Evolutionary conservation across 148 eudicot genomes (phyloP).

Genomic region (Camellia sinensis): DNA sequence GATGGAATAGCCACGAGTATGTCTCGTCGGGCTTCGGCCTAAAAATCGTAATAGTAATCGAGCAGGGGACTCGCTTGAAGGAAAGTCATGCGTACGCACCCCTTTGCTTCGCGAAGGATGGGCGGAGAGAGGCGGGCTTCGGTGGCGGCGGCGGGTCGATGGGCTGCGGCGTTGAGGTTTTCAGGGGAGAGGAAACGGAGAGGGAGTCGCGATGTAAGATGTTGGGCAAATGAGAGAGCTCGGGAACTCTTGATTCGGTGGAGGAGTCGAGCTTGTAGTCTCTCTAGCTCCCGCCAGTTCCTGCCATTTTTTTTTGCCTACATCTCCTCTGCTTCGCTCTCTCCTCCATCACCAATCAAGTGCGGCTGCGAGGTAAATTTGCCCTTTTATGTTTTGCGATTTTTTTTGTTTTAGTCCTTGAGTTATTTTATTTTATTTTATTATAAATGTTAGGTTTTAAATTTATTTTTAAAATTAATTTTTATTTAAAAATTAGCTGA

Average conservation of each 20-base stretch:
- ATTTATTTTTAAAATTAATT: too few species aligned
- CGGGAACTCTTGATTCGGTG: conserved; percentile 52
- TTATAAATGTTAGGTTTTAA: too few species aligned
- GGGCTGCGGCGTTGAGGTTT: conserved; percentile 14
- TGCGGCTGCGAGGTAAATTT: too few species aligned
- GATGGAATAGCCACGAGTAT: conserved; percentile 66
- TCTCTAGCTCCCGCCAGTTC: conserved; percentile 53
- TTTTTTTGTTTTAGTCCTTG: too few species aligned
- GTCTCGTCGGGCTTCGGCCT: conserved; percentile 66
- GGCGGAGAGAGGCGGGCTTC: conserved; percentile 67
- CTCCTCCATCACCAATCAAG: not conserved
- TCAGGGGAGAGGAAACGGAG: conserved; percentile 26
- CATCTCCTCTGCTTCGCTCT: not conserved
- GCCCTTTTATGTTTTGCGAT: too few species aligned
- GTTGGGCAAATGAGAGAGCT: conserved; percentile 31
- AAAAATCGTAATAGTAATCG: conserved; percentile 77
- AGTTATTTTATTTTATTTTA: too few species aligned
- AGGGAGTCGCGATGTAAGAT: conserved; percentile 26
- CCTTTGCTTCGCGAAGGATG: conserved; percentile 51
- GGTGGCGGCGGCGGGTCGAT: conserved; percentile 36
- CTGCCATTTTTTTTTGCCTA: conserved; percentile 9
- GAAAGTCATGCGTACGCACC: conserved; percentile 58
- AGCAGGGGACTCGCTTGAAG: conserved; percentile 66
- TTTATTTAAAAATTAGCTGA: too few species aligned
- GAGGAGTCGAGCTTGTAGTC: conserved; percentile 56